Evolutionary conservation across 768 basidiomycete genomes (phyloP).

Genomic region (Suillus spraguei): DNA sequence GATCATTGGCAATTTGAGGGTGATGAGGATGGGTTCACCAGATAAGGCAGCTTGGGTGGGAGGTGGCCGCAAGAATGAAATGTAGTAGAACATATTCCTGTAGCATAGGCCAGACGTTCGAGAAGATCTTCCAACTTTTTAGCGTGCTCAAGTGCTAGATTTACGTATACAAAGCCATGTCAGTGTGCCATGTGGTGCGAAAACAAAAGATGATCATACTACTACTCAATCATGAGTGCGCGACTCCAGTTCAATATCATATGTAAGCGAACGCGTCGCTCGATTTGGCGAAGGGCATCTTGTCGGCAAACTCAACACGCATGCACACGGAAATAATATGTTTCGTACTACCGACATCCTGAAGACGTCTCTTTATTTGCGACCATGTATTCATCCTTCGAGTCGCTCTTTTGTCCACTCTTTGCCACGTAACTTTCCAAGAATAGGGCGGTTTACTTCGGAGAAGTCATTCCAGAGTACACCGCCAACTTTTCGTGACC

Average conservation of each 20-base stretch:
- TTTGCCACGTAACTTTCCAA: conserved; percentile 24
- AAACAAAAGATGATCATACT: not conserved
- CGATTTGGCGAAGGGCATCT: conserved; percentile 12
- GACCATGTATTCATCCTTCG: conserved; percentile 15
- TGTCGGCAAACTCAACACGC: conserved; percentile 1
- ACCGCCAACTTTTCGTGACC: conserved; percentile 36
- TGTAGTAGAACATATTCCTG: conserved; percentile 65
- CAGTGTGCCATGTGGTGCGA: not conserved
- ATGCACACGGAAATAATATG: conserved; percentile 18
- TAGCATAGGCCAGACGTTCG: not conserved
- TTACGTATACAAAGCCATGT: not conserved
- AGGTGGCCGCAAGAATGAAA: conserved; percentile 89
- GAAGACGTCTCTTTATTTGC: conserved; percentile 22
- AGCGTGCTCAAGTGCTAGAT: not conserved
- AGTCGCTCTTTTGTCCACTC: conserved; percentile 27
- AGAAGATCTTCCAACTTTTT: not conserved
- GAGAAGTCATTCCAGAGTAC: conserved; percentile 5
- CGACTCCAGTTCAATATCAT: no score
- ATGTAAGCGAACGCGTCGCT: not conserved
- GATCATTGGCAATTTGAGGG: conserved; percentile 87
- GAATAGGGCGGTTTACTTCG: conserved; percentile 21
- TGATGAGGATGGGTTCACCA: conserved; percentile 53
- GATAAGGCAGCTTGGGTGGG: conserved; percentile 52
- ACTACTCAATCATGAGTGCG: no score
- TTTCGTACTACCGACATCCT: conserved; percentile 23